phyloP scores from a whole-genome alignment of 2,329 filamentous ascomycete species.

The Teratosphaeria pseudoeucalypti region DNA sequence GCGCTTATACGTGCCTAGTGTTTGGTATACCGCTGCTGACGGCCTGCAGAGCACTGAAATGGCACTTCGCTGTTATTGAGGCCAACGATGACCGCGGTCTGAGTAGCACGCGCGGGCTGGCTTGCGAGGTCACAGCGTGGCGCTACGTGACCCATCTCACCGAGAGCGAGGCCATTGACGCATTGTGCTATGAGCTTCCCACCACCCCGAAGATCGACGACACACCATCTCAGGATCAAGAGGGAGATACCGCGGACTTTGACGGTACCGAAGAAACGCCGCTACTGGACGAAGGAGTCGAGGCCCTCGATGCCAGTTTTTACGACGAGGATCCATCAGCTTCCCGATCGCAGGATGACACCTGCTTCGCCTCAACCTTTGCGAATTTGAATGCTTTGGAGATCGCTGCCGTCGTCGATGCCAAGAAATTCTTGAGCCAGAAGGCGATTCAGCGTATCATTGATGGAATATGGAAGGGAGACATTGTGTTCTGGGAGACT shows the following conservation, averaged over 20 bases:
- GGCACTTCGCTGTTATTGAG: constrained; percentile 58
- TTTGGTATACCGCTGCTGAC: background rate
- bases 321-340: constrained; percentile 11
- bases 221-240: background rate
- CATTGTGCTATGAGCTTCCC: constrained; percentile 63
- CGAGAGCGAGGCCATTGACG: constrained; percentile 64
- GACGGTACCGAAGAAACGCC: constrained; percentile 11
- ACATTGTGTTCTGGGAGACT: constrained; percentile 78
- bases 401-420: constrained; percentile 69
- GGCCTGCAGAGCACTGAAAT: constrained; percentile 54
- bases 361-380: constrained; percentile 51
- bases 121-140: constrained; percentile 75
- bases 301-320: constrained; percentile 13
- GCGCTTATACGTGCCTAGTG: background rate
- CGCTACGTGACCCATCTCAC: constrained; percentile 61
- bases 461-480: constrained; percentile 74
- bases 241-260: background rate
- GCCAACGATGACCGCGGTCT: constrained; percentile 52
- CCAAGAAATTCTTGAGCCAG: constrained; percentile 77
- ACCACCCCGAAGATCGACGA: background rate
- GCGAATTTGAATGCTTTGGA: constrained; percentile 75
- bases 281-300: constrained; percentile 8
- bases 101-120: constrained; percentile 57
- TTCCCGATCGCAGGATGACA: constrained; percentile 5
- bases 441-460: constrained; percentile 72